Evolutionary conservation across 495 filamentous ascomycete genomes (phyloP), one percentile per base, ranked within the genome.

Genomic region (Xylaria flabelliformis): DNA sequence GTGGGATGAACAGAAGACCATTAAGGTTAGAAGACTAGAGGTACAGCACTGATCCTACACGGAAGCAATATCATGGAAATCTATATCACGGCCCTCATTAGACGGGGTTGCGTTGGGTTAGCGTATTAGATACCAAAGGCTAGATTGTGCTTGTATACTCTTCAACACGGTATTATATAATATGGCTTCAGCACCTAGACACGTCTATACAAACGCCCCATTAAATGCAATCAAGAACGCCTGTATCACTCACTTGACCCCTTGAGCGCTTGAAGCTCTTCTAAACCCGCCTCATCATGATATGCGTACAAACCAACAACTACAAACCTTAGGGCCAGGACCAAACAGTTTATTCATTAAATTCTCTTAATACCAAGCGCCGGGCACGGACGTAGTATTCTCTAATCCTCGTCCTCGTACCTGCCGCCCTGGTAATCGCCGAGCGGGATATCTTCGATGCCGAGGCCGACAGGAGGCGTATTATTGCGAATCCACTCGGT

Each of bases 401-500:
- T 48, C 73, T 79, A 82, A 65, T 83, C 82, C 67, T 82, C 81
- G 67, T 87, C 84, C 64, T 82, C 77, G 67, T 84, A 77, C 63
- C 78, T 82, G 6, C 80, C 79, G 4, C 80, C 81, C 32, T 82
- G 80, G 72, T 81, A 85, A 62, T 86, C 81, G 62, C 78, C 78
- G 48, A 87, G 75, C 64, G 86, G 66, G 56, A 87, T 82, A 70
- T 85, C 83, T 53, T 85, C 81, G 36, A 75, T 71, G 5, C 77
- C 84, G 34, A 81, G 75, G 13, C 83, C 82, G 26, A 66, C n/a
- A 13, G 66, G 36, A 1, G 74, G 72, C 2, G 70, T 62, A 3
- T 77, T 78, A 67, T 79, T 85, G 53, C 84, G 82, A 59, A 93
- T 87, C 92, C 92, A 97, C 84, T 99, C 96, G 26, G 93, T 92